Evolutionary conservation across 257 asterid species (phyloP), one percentile per base, ranked within the genome.

Genomic region (Handroanthus guayacan): DNA sequence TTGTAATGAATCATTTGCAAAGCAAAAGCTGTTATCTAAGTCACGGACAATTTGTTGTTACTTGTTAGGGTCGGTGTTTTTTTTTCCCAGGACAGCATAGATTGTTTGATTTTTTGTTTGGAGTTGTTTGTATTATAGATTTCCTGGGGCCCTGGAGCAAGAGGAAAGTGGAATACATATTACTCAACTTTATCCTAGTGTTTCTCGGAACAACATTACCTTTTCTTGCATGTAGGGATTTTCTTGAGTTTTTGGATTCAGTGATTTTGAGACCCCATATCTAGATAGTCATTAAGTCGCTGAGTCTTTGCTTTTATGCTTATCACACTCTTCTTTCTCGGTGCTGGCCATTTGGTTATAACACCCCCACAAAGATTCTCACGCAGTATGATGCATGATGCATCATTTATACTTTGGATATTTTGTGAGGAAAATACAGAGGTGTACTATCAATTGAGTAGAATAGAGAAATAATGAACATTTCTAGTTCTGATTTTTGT

Each of bases 301-400:
- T 69, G 41, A 36, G 37, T 55, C 37, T 62, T 43, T 17, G 36
- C 8, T 61, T 36, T 50, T 47, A 63, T 48, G 39, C 17, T 69
- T 48, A 9, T 70, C 72, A 14, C 41, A 37, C 36, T 39, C 44
- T 77, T 70, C 47, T 48, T 69, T 51, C 69, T 38, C 57, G 47
- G 14, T 61, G 39, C 17, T 37, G 54, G 58, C n/a, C 39, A 54
- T 55, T 80, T 55, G 74, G 18, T 47, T 70, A 17, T 56, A 44
- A 34, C 70, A 36, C 55, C 18, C 64, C 56, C 39, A 14, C 64
- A 10, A n/a, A 38, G 2, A 17, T 37, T 63, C 14, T 56, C 6
- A 9, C 38, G 11, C 38, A 18, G n/a, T 55, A n/a, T n/a, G n/a
- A n/a, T n/a, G n/a, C n/a, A 45, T 6, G 48, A 17, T 70, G 56